Evolutionary conservation across 2,329 filamentous ascomycete genomes (phyloP), one percentile per base, ranked within the genome.

Genomic region (Microdochium trichocladiopsis): DNA sequence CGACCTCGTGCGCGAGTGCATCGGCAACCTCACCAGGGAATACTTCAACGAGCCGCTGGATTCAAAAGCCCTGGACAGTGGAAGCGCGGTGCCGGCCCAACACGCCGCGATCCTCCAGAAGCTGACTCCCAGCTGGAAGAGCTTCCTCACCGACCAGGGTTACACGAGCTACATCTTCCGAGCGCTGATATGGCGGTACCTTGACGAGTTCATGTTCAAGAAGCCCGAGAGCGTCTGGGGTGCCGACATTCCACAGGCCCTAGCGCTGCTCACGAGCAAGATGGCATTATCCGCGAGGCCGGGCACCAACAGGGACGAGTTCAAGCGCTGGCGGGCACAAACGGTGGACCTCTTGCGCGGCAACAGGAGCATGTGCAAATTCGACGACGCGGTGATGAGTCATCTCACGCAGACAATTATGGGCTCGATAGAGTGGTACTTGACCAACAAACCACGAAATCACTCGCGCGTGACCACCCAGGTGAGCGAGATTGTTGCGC

Each of bases 181-280:
- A 11, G 62, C 61, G 1, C 56, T 65, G 24, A 59, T 66, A 51
- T 66, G 64, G 64, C 58, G 61, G 23, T 63, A 62, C 41, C 49
- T 66, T 25, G 33, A 56, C 36, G 56, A 58, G n/a, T 56, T 56
- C 9, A 53, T 63, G 12, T 60, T 66, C 50, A 48, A 51, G 11
- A 55, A 58, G 11, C 51, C 49, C 36, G 60, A 58, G 33, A 57
- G 58, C 24, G 53, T 58, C 18, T 64, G 59, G 57, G 63, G 62
- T 16, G 56, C 52, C 41, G 55, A 61, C 8, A 12, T 58, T 33
- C 16, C 14, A 4, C 41, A 21, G 12, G 41, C 41, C 21, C 16
- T 45, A 18, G 41, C 41, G 6, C 41, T 18, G 6, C 21, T 65
- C 23, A 31, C 50, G 14, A 37, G 47, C 8, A 59, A 54, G 43